Evolutionary conservation across 495 filamentous ascomycete species (phyloP).

Genomic region (Xylaria scruposa): DNA sequence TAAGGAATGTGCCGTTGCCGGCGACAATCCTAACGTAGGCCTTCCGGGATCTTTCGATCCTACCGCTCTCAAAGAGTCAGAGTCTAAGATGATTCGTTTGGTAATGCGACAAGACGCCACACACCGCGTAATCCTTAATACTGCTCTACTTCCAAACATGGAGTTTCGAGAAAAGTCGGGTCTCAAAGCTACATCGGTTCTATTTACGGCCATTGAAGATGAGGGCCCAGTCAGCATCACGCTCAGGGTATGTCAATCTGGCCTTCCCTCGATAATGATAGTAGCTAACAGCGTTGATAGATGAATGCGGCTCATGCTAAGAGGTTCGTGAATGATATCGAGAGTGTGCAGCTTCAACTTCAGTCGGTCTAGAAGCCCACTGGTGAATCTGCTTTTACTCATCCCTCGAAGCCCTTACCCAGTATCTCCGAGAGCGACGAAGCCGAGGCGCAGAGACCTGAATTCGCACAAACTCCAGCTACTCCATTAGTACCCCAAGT

Average conservation of each 20-base stretch:
- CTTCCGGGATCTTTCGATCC: constrained; percentile 55
- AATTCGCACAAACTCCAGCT: neutral
- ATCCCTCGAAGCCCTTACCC: neutral
- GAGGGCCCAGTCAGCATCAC: constrained; percentile 65
- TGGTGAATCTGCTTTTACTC: constrained; percentile 10
- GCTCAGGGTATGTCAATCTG: constrained; percentile 67
- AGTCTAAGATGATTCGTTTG: constrained; percentile 65
- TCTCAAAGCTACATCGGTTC: constrained; percentile 59
- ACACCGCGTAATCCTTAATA: constrained; percentile 86
- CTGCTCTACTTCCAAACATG: constrained; percentile 74
- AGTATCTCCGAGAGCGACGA: neutral
- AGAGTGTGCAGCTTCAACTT: constrained; percentile 49
- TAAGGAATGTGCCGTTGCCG: constrained; percentile 46
- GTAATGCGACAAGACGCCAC: constrained; percentile 89
- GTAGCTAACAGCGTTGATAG: constrained; percentile 35
- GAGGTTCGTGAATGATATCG: constrained; percentile 47
- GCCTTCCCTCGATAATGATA: neutral
- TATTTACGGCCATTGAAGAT: constrained; percentile 66
- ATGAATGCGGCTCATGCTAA: constrained; percentile 55
- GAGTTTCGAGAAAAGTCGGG: constrained; percentile 72
- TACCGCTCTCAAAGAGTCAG: constrained; percentile 54
- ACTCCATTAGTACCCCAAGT: neutral
- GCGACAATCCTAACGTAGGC: constrained; percentile 53
- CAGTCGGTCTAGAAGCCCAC: constrained; percentile 37
- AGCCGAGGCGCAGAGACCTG: neutral